phyloP scores from a whole-genome alignment of 139 green algal species.

The Micromonas pusilla region DNA sequence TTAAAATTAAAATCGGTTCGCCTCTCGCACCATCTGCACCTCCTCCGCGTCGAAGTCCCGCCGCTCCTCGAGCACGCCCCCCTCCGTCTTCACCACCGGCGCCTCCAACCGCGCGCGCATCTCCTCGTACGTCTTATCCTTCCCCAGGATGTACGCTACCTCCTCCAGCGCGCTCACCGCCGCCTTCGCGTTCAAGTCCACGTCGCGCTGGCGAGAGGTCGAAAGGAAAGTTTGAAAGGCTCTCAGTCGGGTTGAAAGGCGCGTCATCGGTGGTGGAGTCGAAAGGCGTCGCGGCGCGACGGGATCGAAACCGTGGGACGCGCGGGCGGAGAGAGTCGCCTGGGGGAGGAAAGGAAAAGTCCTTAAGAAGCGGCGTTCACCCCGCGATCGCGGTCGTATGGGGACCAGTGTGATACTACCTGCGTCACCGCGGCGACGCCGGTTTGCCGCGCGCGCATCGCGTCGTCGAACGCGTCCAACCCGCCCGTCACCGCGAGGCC shows the following conservation, averaged over 20 bases:
- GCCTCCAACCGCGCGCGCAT: not conserved
- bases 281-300: no score
- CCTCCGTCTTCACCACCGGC: not conserved
- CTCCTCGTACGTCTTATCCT: not conserved
- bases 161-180: not conserved
- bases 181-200: not conserved
- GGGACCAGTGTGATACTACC: no score
- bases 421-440: not conserved
- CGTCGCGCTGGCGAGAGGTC: no score
- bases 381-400: no score
- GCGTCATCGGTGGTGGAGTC: no score
- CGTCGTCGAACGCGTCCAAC: not conserved
- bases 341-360: no score
- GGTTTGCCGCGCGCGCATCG: not conserved
- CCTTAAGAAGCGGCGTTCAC: no score
- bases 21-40: not conserved
- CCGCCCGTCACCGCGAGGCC: not conserved
- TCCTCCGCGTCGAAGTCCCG: not conserved
- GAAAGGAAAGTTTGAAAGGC: no score
- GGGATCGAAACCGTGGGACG: no score
- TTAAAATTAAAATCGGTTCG: no score
- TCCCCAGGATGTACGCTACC: not conserved
- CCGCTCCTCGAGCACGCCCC: not conserved
- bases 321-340: no score
- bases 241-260: no score